Evolutionary conservation across 805 yeast genomes (phyloP).

Genomic region (Candida insectorum): DNA sequence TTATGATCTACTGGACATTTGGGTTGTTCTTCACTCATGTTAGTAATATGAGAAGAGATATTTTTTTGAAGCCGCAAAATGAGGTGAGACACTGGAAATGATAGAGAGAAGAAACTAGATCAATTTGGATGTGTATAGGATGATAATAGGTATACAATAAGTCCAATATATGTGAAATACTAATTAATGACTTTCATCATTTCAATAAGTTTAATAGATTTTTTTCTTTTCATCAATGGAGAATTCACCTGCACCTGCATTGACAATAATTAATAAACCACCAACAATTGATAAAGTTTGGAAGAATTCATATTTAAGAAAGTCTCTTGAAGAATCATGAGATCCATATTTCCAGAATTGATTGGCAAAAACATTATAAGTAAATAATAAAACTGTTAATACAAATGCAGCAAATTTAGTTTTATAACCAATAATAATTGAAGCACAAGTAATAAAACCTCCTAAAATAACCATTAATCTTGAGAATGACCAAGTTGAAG

Average conservation of each 20-base stretch:
- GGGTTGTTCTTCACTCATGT: constrained; percentile 10
- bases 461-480: constrained; percentile 62
- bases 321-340: constrained; percentile 78
- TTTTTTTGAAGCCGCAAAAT: not conserved
- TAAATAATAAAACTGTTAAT: constrained; percentile 63
- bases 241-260: constrained; percentile 94
- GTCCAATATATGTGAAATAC: too few relatives aligned
- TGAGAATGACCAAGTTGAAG: constrained; percentile 67
- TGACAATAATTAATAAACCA: constrained; percentile 84
- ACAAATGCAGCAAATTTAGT: constrained; percentile 82
- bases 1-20: constrained; percentile 55
- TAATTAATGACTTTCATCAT: too few relatives aligned
- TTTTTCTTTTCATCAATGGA: constrained; percentile 95
- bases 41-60: constrained; percentile 1
- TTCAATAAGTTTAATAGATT: constrained; percentile 52
- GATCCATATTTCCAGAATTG: constrained; percentile 82
- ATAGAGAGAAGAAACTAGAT: too few relatives aligned
- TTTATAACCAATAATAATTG: constrained; percentile 88
- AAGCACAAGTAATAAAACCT: constrained; percentile 66
- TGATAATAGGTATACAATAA: too few relatives aligned
- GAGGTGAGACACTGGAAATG: not conserved
- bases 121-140: too few relatives aligned
- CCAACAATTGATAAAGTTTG: constrained; percentile 95
- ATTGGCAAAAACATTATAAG: constrained; percentile 76
- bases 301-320: constrained; percentile 86